Evolutionary conservation across 2,329 filamentous ascomycete species (phyloP).

Genomic region (Drechslerella stenobrocha): DNA sequence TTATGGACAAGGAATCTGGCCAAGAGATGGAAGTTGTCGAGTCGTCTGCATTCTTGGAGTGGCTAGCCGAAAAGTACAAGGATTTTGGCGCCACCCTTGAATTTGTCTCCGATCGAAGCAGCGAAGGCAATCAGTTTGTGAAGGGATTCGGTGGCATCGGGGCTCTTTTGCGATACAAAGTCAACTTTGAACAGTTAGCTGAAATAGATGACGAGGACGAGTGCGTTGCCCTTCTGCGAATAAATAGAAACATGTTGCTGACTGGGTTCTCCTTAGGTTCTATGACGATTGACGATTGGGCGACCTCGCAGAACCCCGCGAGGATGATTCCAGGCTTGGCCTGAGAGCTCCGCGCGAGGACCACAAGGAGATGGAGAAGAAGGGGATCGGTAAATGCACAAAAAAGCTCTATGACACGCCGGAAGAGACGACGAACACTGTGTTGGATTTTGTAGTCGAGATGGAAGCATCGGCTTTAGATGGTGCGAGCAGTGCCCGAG

Average conservation of each 20-base stretch:
- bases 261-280: conserved; percentile 31
- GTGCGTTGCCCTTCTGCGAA: conserved; percentile 61
- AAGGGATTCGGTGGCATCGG: conserved; percentile 99
- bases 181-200: conserved; percentile 98
- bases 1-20: conserved; percentile 93
- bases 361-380: conserved; percentile 47
- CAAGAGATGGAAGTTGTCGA: conserved; percentile 95
- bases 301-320: conserved; percentile 52
- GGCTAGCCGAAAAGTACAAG: conserved; percentile 98
- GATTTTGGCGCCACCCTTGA: conserved; percentile 94
- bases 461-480: conserved; percentile 18
- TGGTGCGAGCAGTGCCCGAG: conserved; percentile 30
- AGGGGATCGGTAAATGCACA: conserved; percentile 44
- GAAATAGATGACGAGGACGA: conserved; percentile 90
- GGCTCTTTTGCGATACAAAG: conserved; percentile 96
- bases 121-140: conserved; percentile 98
- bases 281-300: conserved; percentile 53
- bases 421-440: conserved; percentile 48
- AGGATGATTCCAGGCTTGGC: conserved; percentile 53
- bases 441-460: conserved; percentile 47
- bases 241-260: neutral
- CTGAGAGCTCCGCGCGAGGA: conserved; percentile 53
- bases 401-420: conserved; percentile 48
- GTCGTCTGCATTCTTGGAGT: conserved; percentile 94
- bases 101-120: conserved; percentile 96